phyloP scores from a whole-genome alignment of 75 land plant genomes.

The Sequoiadendron giganteum region DNA sequence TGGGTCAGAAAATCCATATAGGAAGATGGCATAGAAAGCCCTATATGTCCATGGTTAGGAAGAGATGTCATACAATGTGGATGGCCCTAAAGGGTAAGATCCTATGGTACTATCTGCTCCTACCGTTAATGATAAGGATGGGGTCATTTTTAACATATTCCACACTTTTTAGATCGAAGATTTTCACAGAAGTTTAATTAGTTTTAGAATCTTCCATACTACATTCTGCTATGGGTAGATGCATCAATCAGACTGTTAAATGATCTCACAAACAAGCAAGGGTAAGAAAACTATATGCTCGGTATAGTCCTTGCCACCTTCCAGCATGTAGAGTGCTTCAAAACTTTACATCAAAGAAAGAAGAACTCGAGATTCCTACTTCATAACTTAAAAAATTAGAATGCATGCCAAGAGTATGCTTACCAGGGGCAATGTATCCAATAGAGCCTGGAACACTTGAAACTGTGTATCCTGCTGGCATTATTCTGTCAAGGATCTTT shows the following conservation, averaged over 20 bases:
- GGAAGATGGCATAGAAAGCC: background rate
- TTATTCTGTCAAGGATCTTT: conserved; percentile 11
- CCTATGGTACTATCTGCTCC: background rate
- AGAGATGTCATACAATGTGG: background rate
- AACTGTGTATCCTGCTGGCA: background rate
- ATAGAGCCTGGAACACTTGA: conserved; percentile 18
- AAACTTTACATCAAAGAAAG: background rate
- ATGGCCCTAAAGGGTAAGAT: background rate
- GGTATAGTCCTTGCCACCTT: background rate
- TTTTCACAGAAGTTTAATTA: no score
- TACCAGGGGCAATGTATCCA: conserved; percentile 40
- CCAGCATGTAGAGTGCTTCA: background rate
- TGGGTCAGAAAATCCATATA: background rate
- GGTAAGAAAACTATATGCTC: background rate
- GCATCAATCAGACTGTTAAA: background rate
- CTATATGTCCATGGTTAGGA: background rate
- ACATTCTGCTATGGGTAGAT: background rate
- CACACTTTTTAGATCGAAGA: background rate
- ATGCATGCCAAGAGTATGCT: conserved; percentile 9
- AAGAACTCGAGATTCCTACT: background rate
- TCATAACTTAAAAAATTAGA: background rate
- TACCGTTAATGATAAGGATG: background rate
- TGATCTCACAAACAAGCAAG: background rate
- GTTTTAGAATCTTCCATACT: background rate
- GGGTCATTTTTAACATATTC: background rate